phyloP scores from a whole-genome alignment of 805 yeast species.

The Candida saitoana region DNA sequence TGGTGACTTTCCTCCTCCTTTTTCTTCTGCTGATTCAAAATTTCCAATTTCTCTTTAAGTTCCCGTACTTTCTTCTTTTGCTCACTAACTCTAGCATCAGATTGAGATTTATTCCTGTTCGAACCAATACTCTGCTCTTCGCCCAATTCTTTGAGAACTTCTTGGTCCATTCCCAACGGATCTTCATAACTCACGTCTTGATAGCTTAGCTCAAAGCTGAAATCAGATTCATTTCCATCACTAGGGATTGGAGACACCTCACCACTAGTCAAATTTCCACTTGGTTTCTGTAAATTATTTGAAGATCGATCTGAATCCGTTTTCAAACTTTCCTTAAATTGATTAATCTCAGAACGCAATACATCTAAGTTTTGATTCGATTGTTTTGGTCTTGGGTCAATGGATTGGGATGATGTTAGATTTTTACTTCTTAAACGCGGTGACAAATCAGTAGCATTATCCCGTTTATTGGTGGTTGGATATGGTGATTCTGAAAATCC shows the following conservation, averaged over 20 bases:
- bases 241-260: not conserved
- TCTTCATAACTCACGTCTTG: slow-evolving; percentile 40
- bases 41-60: not conserved
- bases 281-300: slow-evolving; percentile 2
- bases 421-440: slow-evolving; percentile 3
- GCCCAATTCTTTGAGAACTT: slow-evolving; percentile 16
- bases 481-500: slow-evolving; percentile 27
- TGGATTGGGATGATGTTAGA: slow-evolving; percentile 7
- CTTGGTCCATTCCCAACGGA: slow-evolving; percentile 32
- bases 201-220: slow-evolving; percentile 37
- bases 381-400: slow-evolving; percentile 22
- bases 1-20: no score
- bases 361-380: slow-evolving; percentile 40
- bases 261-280: not conserved
- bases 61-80: not conserved
- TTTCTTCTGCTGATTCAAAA: not conserved
- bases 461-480: slow-evolving; percentile 14
- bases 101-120: not conserved
- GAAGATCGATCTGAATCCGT: slow-evolving; percentile 13
- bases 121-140: not conserved
- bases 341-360: slow-evolving; percentile 40
- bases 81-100: not conserved
- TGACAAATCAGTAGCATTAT: not conserved
- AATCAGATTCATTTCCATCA: slow-evolving; percentile 16
- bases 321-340: slow-evolving; percentile 39